Evolutionary conservation across 305 asterid species (phyloP), one percentile per base, ranked within the genome.

Genomic region (Fraxinus platypoda): DNA sequence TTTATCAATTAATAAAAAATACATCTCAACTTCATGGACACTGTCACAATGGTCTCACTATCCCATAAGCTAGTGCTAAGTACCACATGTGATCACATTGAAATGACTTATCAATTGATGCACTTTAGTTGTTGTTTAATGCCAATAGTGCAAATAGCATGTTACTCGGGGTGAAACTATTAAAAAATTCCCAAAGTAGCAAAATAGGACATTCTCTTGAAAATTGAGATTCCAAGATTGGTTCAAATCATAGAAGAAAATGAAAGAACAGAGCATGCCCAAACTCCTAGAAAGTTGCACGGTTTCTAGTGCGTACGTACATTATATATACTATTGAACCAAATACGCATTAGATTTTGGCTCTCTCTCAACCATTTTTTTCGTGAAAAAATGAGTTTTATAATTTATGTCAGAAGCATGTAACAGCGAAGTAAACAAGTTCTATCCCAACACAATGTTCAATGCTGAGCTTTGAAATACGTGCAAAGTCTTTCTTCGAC

Each of bases 401-500:
- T 34, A 34, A 34, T 34, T 34, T 34, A 5, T 35, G 46, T 38
- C 17, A 43, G n/a, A 43, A 43, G 54, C 54, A 43, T 37, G 43
- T 37, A 37, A 37, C 12, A 35, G 41, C 8, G 41, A 35, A 35
- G 41, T 35, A 35, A 37, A 37, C 43, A 8, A 1, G 43, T 1
- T 8, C 12, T 0, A 12, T 37, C 52, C 11, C 52, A 43, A 43
- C 52, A 43, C 52, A 41, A 0, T 43, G 54, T 43, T 43, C 54
- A 43, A 43, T 43, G 54, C 12, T 43, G n/a, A 13, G 54, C 57
- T 46, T 46, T 13, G 57, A 46, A 46, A 46, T 46, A 13, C 57
- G 57, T 85, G 82, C 76, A 77, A 78, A 84, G 79, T 13, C 74
- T 17, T n/a, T 38, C 34, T 72, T 85, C 81, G 85, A 85, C 84